These are phyloP conservation scores for Henckelia pumila DNA, from an alignment of 257 asterid species.

Conservation along the genomic window DNA sequence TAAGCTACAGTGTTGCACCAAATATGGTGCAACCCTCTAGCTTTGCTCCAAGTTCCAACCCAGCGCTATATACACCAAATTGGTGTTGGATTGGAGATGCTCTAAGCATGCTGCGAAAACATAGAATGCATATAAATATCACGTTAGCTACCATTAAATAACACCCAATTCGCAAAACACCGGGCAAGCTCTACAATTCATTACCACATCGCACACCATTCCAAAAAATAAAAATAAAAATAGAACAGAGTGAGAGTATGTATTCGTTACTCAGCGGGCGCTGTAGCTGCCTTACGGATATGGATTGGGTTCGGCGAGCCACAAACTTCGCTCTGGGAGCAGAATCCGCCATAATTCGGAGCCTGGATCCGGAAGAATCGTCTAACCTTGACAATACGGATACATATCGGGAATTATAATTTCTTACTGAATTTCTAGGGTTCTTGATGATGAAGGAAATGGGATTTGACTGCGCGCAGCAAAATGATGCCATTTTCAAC, in stretches of 20 bases:
- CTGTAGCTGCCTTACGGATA: conserved; percentile 65
- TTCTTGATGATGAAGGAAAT: conserved; percentile 34
- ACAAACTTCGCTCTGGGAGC: conserved; percentile 72
- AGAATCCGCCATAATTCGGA: conserved; percentile 61
- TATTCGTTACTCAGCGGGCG: conserved; percentile 62
- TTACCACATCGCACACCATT: no score
- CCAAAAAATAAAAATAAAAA: no score
- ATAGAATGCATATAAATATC: no score
- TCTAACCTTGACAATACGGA: conserved; percentile 41
- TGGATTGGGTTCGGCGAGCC: conserved; percentile 61
- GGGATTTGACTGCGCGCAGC: conserved; percentile 35
- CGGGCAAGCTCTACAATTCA: neutral
- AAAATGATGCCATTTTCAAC: conserved; percentile 52
- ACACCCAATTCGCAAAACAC: neutral
- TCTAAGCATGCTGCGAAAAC: neutral
- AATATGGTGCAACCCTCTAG: no score
- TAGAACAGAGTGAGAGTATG: no score
- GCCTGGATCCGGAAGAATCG: conserved; percentile 44
- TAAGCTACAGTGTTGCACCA: no score
- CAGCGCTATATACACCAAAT: no score
- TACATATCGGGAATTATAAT: conserved; percentile 14
- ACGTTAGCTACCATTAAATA: neutral
- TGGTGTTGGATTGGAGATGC: no score
- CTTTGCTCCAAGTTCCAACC: no score
- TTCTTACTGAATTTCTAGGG: conserved; percentile 37